phyloP scores from a whole-genome alignment of 208 protist genomes.

The Leishmania arabica region DNA sequence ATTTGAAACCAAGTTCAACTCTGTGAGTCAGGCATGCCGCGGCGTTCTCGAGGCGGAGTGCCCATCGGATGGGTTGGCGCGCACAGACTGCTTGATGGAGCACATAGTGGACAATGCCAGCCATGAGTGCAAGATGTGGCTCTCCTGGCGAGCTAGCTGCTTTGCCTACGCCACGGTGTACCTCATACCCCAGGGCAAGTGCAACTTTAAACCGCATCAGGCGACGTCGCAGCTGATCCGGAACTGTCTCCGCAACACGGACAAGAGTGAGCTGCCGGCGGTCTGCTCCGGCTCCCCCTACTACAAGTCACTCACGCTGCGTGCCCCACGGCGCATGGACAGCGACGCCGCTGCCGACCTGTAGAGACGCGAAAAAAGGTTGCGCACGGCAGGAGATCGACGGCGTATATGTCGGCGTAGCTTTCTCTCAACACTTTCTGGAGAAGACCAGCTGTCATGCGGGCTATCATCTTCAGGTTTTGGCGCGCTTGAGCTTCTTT shows the following conservation, averaged over 20 bases:
- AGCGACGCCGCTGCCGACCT: slow-evolving; percentile 9
- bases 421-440: neutral
- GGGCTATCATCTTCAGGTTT: neutral
- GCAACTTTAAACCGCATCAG: slow-evolving; percentile 18
- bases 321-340: slow-evolving; percentile 26
- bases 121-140: slow-evolving; percentile 41
- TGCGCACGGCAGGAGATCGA: neutral
- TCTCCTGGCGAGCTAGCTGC: slow-evolving; percentile 35
- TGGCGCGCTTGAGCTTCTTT: neutral
- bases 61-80: slow-evolving; percentile 1
- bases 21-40: slow-evolving; percentile 39
- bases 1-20: slow-evolving; percentile 13
- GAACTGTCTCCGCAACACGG: slow-evolving; percentile 23
- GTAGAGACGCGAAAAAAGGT: neutral
- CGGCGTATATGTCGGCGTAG: neutral
- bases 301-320: slow-evolving; percentile 38
- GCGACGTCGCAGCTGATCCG: slow-evolving; percentile 18
- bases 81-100: slow-evolving; percentile 26
- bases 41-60: slow-evolving; percentile 34
- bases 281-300: slow-evolving; percentile 36
- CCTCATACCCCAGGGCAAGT: slow-evolving; percentile 14
- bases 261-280: slow-evolving; percentile 25
- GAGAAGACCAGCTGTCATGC: neutral
- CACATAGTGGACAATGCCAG: slow-evolving; percentile 14
- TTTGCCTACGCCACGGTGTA: slow-evolving; percentile 15